Evolutionary conservation across 257 asterid species (phyloP).

Genomic region (Jacaranda copaia): DNA sequence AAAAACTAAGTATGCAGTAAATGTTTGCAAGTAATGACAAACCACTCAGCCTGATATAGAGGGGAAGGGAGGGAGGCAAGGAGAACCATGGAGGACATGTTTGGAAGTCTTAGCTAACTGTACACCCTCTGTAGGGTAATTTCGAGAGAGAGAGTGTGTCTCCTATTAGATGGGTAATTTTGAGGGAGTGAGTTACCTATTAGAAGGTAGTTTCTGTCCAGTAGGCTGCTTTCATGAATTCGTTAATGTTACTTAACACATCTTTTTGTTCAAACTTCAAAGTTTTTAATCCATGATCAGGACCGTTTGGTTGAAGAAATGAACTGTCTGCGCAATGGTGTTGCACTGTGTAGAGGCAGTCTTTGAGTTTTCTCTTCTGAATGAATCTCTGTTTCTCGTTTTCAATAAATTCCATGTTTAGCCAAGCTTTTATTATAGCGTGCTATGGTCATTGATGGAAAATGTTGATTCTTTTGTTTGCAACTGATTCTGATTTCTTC

Average conservation of each 20-base stretch:
- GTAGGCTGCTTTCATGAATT: too few species aligned
- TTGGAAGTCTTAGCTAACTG: too few species aligned
- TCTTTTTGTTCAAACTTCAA: too few species aligned
- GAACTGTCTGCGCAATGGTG: not conserved
- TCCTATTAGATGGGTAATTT: too few species aligned
- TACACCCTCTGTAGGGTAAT: too few species aligned
- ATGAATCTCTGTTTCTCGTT: not conserved
- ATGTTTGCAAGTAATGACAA: not conserved
- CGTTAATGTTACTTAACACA: too few species aligned
- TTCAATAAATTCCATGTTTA: not conserved
- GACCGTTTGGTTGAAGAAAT: not conserved
- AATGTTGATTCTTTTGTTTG: conserved; percentile 16
- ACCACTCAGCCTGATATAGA: not conserved
- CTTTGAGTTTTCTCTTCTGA: not conserved
- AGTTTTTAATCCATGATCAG: too few species aligned
- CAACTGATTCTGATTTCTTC: conserved; percentile 21
- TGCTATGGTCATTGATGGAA: conserved; percentile 14
- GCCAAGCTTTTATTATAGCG: not conserved
- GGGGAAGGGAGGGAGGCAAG: not conserved
- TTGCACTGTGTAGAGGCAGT: not conserved
- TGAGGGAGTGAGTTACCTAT: too few species aligned
- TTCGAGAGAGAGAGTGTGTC: too few species aligned
- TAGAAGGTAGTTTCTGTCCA: too few species aligned
- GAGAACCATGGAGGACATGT: too few species aligned
- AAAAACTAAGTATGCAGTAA: not conserved